Evolutionary conservation across 2,329 filamentous ascomycete species (phyloP).

Genomic region (Teratosphaeriaceae sp.): DNA sequence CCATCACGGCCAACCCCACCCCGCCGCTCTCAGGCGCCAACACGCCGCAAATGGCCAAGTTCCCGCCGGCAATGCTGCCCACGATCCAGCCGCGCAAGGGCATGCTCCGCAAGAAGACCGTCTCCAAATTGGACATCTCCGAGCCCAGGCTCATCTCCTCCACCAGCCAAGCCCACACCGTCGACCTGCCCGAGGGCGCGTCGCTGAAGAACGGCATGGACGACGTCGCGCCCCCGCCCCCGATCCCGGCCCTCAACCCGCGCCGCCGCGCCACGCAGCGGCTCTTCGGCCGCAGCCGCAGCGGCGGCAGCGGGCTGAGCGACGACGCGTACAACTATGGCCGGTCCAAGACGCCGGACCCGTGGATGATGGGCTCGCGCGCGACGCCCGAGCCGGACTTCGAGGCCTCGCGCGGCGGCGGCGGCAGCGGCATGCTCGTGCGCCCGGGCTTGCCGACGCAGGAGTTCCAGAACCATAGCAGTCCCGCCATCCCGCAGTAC

Average conservation of each 20-base stretch:
- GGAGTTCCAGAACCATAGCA: constrained; percentile 13
- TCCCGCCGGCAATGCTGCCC: too few species aligned
- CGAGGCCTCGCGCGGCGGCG: not conserved
- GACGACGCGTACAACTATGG: constrained; percentile 6
- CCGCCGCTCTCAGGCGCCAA: constrained; percentile 45
- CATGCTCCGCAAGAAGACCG: constrained; percentile 48
- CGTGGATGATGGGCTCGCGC: constrained; percentile 10
- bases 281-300: constrained; percentile 23
- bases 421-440: not conserved
- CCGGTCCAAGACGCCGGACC: constrained; percentile 18
- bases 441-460: constrained; percentile 1
- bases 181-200: constrained; percentile 51
- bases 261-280: constrained; percentile 43
- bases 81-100: constrained; percentile 38
- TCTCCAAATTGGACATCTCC: constrained; percentile 57
- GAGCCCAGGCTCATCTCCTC: constrained; percentile 50
- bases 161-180: constrained; percentile 53
- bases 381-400: constrained; percentile 10
- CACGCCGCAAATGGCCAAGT: constrained; percentile 32
- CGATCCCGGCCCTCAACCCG: constrained; percentile 55
- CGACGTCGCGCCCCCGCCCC: constrained; percentile 31
- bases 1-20: constrained; percentile 37
- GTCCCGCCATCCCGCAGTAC: constrained; percentile 12
- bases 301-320: constrained; percentile 5
- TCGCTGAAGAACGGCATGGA: constrained; percentile 47